Base-by-base conservation (phyloP, 805 yeast species). In the Cyberlindnera mrakii region DNA sequence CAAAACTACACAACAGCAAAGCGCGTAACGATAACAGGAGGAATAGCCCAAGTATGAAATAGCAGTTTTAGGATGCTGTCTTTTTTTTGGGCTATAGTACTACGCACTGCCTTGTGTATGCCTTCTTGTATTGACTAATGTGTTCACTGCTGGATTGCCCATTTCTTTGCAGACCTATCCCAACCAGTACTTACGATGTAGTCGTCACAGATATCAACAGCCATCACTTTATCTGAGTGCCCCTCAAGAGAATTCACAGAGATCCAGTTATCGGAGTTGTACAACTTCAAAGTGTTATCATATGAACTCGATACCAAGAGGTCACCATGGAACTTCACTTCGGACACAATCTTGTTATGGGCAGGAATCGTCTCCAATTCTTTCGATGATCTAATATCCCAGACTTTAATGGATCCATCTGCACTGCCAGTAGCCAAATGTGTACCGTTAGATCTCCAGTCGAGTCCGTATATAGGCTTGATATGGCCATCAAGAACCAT, bases 351-450 rank as follows among this genome's bases (percentile, higher is more conserved):
- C 54, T 75, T 84, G 2, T 72, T 75, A 62, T 91, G 97, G 0
- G 91, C 89, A 5, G 88, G 80, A 4, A 91, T 75, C 0, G 81
- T 65, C 29, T 61, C 65, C 6, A 56, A 40, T 3, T 58, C 59
- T 16, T 71, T 60, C 6, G 67, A 70, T 43, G 67, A 68, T 36
- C 99, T 70, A 31, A 91, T 41, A 65, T 91, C 99, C 97, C 97
- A 91, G 2, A 90, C 70, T 53, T 84, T 83, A 9, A 88, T 72
- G 2, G 78, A 65, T 27, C 88, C 79, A 63, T 91, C 98, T 0
- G 84, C 91, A 45, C 95, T 80, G 3, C 90, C 97, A 0, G 91
- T 81, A 3, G 89, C 89, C 4, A 88, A 53, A 40, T 82, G 81
- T 51, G 72, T 72, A 1, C 96, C 96, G 61, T 85, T 82, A 1